Evolutionary conservation across 352 stramenopile genomes (phyloP).

Genomic region (Hyaloperonospora arabidopsidis): DNA sequence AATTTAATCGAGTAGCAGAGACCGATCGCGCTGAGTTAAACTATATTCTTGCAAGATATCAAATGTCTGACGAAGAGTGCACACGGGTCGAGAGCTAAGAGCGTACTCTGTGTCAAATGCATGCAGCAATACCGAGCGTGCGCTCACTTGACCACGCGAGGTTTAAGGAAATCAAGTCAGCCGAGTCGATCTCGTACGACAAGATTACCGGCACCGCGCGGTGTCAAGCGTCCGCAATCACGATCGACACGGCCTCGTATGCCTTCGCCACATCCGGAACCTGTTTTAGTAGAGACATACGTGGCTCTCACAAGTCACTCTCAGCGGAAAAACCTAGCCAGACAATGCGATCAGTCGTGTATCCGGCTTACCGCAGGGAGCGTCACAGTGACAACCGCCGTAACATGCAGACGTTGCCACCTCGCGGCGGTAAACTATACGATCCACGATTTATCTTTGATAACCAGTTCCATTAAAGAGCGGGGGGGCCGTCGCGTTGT

Average conservation of each 20-base stretch:
- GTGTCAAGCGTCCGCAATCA: neutral
- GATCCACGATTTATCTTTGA: neutral
- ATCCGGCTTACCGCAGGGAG: neutral
- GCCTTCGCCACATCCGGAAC: neutral
- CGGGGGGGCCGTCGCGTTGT: no score
- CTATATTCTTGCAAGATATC: no score
- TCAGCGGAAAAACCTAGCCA: neutral
- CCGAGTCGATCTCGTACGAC: neutral
- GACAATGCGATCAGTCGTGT: neutral
- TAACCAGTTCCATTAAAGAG: no score
- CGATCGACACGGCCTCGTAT: neutral
- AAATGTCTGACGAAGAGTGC: no score
- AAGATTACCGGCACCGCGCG: neutral
- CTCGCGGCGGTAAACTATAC: neutral
- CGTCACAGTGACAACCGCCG: no score
- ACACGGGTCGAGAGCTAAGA: no score
- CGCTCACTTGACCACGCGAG: no score
- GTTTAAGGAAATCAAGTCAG: no score
- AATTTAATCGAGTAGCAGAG: no score
- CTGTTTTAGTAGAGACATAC: neutral
- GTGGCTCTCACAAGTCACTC: neutral
- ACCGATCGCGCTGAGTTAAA: no score
- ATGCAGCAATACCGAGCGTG: no score
- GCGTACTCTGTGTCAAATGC: no score
- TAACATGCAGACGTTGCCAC: neutral